A percentile compares a stretch with the other conserved stretches of the same genome.
Conservation (phyloP, 805 yeast species). For the Wickerhamiella dianesei region DNA sequence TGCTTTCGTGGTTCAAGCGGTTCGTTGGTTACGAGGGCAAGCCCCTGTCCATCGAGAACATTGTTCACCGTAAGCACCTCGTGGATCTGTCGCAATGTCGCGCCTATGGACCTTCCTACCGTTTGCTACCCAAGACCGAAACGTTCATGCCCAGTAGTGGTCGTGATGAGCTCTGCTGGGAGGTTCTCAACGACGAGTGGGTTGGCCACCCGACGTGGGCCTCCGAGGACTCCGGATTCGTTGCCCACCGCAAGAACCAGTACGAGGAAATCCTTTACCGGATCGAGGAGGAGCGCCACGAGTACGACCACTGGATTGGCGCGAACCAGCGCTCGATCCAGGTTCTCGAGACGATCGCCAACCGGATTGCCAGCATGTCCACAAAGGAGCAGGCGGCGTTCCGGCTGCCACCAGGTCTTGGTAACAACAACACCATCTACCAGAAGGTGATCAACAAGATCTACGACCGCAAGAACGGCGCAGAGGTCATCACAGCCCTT, state of each 20-base stretch:
- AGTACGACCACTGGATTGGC: conserved; percentile 91
- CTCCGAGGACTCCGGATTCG: conserved; percentile 95
- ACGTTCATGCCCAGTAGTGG: conserved; percentile 97
- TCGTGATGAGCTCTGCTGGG: conserved; percentile 98
- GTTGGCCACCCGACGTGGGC: conserved; percentile 99
- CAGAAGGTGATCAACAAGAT: conserved; percentile 85
- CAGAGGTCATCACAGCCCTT: conserved; percentile 88
- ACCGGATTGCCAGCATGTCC: conserved; percentile 84
- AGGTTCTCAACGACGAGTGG: conserved; percentile 96
- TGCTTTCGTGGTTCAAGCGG: conserved; percentile 80
- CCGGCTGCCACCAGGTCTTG: conserved; percentile 84
- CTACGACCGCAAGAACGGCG: conserved; percentile 88
- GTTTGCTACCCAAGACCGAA: conserved; percentile 84
- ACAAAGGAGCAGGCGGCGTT: conserved; percentile 76
- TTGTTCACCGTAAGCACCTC: conserved; percentile 76
- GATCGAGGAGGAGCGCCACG: conserved; percentile 95
- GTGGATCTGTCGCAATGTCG: conserved; percentile 82
- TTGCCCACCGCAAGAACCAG: conserved; percentile 97
- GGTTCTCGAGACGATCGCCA: conserved; percentile 87
- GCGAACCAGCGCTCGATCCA: conserved; percentile 90
- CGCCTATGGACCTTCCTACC: conserved; percentile 89
- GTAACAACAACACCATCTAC: conserved; percentile 88
- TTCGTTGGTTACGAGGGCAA: conserved; percentile 81
- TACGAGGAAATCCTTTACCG: conserved; percentile 91
- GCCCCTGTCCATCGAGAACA: conserved; percentile 79